Evolutionary conservation across 2,329 filamentous ascomycete genomes (phyloP).

Genomic region (Epichloe typhina): DNA sequence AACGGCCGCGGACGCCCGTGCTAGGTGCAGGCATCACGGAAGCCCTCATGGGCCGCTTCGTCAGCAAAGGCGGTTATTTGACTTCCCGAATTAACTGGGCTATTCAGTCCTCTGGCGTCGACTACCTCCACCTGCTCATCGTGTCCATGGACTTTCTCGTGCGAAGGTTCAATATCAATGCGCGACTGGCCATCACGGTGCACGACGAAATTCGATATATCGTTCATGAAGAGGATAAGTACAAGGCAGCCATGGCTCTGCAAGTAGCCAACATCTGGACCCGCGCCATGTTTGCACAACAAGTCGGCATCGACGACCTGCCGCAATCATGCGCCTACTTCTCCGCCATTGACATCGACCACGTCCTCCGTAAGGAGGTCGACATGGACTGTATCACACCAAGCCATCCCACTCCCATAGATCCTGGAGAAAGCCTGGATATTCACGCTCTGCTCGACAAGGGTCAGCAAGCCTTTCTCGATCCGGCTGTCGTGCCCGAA

Average conservation of each 20-base stretch:
- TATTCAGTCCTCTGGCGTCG: slow-evolving; percentile 92
- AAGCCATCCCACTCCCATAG: slow-evolving; percentile 64
- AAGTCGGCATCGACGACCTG: slow-evolving; percentile 89
- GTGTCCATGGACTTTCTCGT: slow-evolving; percentile 89
- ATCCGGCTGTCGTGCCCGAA: slow-evolving; percentile 48
- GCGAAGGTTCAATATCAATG: slow-evolving; percentile 70
- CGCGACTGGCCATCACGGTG: slow-evolving; percentile 82
- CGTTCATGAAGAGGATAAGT: slow-evolving; percentile 73
- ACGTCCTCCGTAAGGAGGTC: slow-evolving; percentile 93
- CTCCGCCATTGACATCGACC: slow-evolving; percentile 87
- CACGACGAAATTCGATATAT: slow-evolving; percentile 97
- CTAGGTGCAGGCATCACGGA: slow-evolving; percentile 93
- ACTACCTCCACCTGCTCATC: slow-evolving; percentile 90
- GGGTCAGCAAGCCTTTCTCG: slow-evolving; percentile 53
- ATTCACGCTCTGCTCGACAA: slow-evolving; percentile 67
- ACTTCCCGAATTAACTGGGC: slow-evolving; percentile 98
- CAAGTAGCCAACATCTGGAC: slow-evolving; percentile 96
- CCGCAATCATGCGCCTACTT: slow-evolving; percentile 94
- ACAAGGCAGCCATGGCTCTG: slow-evolving; percentile 79
- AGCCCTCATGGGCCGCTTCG: slow-evolving; percentile 76
- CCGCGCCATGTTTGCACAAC: slow-evolving; percentile 90
- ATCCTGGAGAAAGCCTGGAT: slow-evolving; percentile 76
- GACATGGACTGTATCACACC: slow-evolving; percentile 96
- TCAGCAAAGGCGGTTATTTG: slow-evolving; percentile 83
- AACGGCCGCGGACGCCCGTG: slow-evolving; percentile 78